Evolutionary conservation across 257 asterid species (phyloP).

Genomic region (Solanum bukasovii): DNA sequence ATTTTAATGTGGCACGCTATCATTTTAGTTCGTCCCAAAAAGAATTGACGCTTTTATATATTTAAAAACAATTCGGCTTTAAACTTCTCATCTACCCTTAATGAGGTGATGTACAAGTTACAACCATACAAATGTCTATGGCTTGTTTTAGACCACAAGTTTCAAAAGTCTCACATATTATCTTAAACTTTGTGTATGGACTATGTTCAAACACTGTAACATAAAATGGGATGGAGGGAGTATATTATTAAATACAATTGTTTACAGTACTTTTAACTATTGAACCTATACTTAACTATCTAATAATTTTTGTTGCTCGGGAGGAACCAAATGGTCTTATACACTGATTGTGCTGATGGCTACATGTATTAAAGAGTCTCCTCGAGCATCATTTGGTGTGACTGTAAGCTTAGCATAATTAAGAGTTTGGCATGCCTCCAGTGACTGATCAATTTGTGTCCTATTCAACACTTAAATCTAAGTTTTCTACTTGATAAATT

Average conservation of each 20-base stretch:
- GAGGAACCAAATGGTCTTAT: not conserved
- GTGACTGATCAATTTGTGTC: not conserved
- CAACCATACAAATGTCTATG: not conserved
- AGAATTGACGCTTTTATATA: not conserved
- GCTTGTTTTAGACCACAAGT: not conserved
- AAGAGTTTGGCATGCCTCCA: not conserved
- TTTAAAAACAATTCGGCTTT: not conserved
- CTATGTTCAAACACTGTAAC: not conserved
- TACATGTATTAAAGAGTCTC: not conserved
- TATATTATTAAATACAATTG: not conserved
- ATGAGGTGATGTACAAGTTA: not conserved
- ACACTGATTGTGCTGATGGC: not conserved
- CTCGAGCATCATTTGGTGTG: not conserved
- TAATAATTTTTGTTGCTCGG: not conserved
- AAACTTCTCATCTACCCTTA: not conserved
- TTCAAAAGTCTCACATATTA: not conserved
- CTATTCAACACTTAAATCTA: not conserved
- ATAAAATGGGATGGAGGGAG: not conserved
- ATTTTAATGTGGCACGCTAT: not conserved
- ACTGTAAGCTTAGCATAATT: not conserved
- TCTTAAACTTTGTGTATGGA: not conserved
- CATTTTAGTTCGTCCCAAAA: not conserved
- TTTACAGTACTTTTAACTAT: not conserved
- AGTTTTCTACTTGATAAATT: not conserved
- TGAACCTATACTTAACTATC: not conserved